Conservation (phyloP, 2,329 filamentous ascomycete species). For the Chaetomium sp. region DNA sequence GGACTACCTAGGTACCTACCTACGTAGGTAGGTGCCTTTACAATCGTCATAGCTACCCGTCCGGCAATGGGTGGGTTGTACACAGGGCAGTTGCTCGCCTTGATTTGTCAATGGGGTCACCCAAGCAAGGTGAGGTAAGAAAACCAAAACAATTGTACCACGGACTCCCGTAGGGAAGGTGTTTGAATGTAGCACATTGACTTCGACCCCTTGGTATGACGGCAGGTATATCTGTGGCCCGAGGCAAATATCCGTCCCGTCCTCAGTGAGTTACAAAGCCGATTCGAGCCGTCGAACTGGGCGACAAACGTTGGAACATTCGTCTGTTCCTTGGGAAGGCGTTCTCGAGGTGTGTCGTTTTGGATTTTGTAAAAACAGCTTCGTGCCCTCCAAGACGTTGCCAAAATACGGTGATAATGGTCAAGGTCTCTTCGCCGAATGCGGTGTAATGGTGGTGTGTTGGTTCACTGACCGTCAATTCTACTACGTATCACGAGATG, state of each 20-base stretch:
- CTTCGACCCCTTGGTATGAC: too few species aligned
- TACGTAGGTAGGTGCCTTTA: too few species aligned
- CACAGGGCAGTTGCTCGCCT: too few species aligned
- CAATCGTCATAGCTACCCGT: too few species aligned
- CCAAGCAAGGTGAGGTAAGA: too few species aligned
- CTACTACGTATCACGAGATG: neutral
- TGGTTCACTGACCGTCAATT: too few species aligned
- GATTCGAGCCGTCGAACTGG: neutral
- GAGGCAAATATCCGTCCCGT: neutral
- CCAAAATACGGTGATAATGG: too few species aligned
- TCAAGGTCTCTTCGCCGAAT: too few species aligned
- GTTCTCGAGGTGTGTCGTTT: neutral
- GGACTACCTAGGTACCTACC: too few species aligned
- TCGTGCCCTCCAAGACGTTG: neutral
- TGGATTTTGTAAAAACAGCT: neutral
- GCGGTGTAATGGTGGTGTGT: neutral
- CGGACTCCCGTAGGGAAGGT: neutral
- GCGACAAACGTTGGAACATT: neutral
- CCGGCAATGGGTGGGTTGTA: too few species aligned
- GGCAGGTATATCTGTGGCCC: neutral
- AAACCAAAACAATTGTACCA: neutral
- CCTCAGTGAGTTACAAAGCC: neutral
- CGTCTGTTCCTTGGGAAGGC: neutral
- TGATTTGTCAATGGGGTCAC: neutral
- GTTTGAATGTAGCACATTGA: neutral